Evolutionary conservation across 176 grass and related monocot genomes (phyloP).

Genomic region (Hyparrhenia diplandra): DNA sequence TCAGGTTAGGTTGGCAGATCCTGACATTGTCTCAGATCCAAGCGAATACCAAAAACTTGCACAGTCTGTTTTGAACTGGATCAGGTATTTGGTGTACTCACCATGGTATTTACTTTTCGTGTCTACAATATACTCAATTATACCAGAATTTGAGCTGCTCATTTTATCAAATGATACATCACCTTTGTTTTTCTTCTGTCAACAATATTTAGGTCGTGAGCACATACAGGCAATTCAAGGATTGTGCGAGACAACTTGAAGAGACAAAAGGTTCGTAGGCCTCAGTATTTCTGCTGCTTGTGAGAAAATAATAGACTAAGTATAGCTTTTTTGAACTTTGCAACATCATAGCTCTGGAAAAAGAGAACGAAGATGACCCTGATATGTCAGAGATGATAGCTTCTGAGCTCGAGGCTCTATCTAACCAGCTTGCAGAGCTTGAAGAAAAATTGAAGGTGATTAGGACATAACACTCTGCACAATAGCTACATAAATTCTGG

Average conservation of each 20-base stretch:
- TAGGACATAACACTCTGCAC: not conserved
- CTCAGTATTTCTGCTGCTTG: conserved; percentile 1
- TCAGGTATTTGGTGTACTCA: conserved; percentile 37
- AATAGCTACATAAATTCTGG: not conserved
- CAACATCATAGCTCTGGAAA: conserved; percentile 52
- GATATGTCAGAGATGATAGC: conserved; percentile 94
- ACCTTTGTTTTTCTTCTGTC: not conserved
- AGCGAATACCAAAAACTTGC: conserved; percentile 92
- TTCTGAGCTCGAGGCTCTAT: conserved; percentile 71
- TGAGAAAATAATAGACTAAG: not conserved
- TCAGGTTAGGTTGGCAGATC: conserved; percentile 93
- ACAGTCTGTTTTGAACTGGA: conserved; percentile 76
- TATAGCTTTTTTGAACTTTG: not conserved
- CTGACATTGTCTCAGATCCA: conserved; percentile 77
- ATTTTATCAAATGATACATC: not conserved
- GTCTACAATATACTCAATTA: not conserved
- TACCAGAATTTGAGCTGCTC: not conserved
- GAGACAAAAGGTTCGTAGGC: conserved; percentile 73
- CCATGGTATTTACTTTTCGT: not conserved
- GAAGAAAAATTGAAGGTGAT: conserved; percentile 79
- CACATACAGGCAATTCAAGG: conserved; percentile 72
- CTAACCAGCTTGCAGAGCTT: conserved; percentile 69
- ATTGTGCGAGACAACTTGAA: conserved; percentile 75
- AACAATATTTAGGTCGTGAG: conserved; percentile 60
- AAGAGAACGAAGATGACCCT: conserved; percentile 58